These are phyloP conservation scores for Cyberlindnera subsufficiens DNA, from an alignment of 805 yeast genomes.

Conservation along the genomic window DNA sequence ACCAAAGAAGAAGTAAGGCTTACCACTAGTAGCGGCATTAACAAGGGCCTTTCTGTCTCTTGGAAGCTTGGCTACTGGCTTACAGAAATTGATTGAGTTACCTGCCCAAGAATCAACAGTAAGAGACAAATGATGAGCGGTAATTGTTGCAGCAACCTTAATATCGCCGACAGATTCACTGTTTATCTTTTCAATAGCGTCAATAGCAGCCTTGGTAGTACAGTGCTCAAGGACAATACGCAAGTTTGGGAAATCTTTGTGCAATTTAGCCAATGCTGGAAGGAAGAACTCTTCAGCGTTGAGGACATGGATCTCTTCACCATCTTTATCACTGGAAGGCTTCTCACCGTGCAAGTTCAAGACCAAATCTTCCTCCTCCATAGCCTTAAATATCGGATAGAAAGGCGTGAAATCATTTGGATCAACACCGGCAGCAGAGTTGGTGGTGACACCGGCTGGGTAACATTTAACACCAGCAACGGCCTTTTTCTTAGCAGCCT, in stretches of 20 bases:
- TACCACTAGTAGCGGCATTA: constrained; percentile 85
- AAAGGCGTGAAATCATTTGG: constrained; percentile 86
- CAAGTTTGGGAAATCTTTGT: constrained; percentile 76
- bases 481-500: constrained; percentile 64
- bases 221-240: constrained; percentile 92
- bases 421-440: constrained; percentile 86
- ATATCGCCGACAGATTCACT: constrained; percentile 31
- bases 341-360: constrained; percentile 95
- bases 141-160: constrained; percentile 84
- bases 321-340: constrained; percentile 54
- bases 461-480: constrained; percentile 91
- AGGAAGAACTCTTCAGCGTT: constrained; percentile 91
- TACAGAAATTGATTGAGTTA: constrained; percentile 89
- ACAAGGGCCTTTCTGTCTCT: constrained; percentile 75
- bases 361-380: constrained; percentile 73
- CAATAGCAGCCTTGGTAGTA: constrained; percentile 85
- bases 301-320: constrained; percentile 75
- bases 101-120: constrained; percentile 98
- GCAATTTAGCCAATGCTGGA: constrained; percentile 80
- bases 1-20: constrained; percentile 91
- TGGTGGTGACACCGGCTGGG: constrained; percentile 99
- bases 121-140: constrained; percentile 89
- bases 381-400: constrained; percentile 84
- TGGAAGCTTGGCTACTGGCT: constrained; percentile 95
- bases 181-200: constrained; percentile 66